A percentile compares a stretch with the other conserved stretches of the same genome.
Evolutionary conservation across 352 stramenopile genomes (phyloP).

Genomic region (Sclerospora graminicola): DNA sequence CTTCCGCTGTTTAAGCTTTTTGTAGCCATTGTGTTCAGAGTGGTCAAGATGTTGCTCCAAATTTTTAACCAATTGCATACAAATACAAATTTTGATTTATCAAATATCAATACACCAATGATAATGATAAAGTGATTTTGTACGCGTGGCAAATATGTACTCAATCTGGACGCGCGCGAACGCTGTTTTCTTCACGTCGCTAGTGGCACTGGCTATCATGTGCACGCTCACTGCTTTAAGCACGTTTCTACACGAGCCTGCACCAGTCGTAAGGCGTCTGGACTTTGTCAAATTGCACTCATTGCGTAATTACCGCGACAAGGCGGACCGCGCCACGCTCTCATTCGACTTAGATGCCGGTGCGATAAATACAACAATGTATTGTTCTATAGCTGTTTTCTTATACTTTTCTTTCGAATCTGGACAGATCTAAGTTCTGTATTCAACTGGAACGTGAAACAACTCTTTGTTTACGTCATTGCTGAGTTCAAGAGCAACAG

Average conservation of each 20-base stretch:
- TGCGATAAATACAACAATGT: slow-evolving; percentile 8
- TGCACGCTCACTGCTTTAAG: slow-evolving; percentile 61
- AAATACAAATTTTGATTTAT: no score
- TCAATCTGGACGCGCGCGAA: slow-evolving; percentile 82
- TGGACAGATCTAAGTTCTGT: slow-evolving; percentile 63
- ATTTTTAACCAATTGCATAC: no score
- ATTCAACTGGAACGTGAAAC: slow-evolving; percentile 89
- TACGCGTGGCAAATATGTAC: slow-evolving; percentile 44
- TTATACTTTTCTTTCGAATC: neutral
- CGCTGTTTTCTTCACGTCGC: slow-evolving; percentile 71
- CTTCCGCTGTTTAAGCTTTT: slow-evolving; percentile 16
- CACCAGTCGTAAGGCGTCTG: slow-evolving; percentile 48
- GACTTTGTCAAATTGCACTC: slow-evolving; percentile 64
- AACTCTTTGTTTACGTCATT: slow-evolving; percentile 84
- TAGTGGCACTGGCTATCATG: slow-evolving; percentile 67
- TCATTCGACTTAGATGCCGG: slow-evolving; percentile 75
- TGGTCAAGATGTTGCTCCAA: no score
- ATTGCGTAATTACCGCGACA: slow-evolving; percentile 75
- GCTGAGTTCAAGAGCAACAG: slow-evolving; percentile 64
- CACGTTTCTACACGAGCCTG: slow-evolving; percentile 53
- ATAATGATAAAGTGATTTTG: slow-evolving; percentile 7
- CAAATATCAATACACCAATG: neutral
- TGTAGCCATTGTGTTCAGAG: no score
- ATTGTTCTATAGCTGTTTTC: neutral
- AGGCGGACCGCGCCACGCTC: slow-evolving; percentile 67